phyloP scores from a whole-genome alignment of 306 rosid species.

The Rosa chinensis region DNA sequence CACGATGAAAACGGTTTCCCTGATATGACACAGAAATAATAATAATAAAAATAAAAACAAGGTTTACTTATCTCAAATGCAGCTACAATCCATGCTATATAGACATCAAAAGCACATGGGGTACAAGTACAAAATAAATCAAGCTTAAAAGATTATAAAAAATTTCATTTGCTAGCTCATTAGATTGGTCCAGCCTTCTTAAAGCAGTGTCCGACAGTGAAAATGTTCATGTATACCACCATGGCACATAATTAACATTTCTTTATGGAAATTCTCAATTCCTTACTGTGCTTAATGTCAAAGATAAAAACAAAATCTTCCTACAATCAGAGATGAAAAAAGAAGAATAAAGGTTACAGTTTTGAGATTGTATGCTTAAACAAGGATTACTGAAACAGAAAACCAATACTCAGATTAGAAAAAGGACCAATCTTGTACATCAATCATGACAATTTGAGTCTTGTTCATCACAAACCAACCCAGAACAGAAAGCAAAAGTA shows the following conservation, averaged over 20 bases:
- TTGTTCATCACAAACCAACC: background rate
- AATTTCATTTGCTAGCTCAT: conserved; percentile 1
- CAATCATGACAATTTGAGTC: background rate
- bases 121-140: background rate
- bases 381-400: background rate
- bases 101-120: background rate
- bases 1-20: conserved; percentile 83
- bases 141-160: no score
- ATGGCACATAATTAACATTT: background rate
- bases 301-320: background rate
- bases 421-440: background rate
- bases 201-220: background rate
- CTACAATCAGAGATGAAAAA: background rate
- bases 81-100: background rate
- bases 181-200: conserved; percentile 3
- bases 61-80: background rate
- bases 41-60: conserved; percentile 11
- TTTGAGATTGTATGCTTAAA: background rate
- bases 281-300: background rate
- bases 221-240: background rate
- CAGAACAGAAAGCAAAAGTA: background rate
- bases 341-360: background rate
- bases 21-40: conserved; percentile 30
- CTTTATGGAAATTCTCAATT: background rate
- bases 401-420: background rate